Evolutionary conservation across 345 rosid genomes (phyloP).

Genomic region (Euphorbia peplus): DNA sequence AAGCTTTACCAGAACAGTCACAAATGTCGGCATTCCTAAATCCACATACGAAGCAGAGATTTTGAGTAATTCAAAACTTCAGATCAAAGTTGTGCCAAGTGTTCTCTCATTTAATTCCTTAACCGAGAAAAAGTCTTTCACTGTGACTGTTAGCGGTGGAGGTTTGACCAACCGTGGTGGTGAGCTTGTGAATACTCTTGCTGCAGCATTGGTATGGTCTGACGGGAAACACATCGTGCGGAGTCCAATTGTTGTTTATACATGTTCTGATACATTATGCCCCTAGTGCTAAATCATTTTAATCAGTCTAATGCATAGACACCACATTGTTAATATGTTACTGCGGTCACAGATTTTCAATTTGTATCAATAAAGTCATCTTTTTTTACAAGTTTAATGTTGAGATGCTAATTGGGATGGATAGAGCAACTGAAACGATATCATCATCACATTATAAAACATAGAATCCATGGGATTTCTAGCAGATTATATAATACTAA

Average conservation of each 20-base stretch:
- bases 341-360: too few relatives aligned
- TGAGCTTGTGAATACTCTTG: background rate
- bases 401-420: too few relatives aligned
- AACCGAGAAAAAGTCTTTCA: background rate
- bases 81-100: background rate
- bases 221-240: background rate
- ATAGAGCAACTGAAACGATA: too few relatives aligned
- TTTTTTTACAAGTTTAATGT: too few relatives aligned
- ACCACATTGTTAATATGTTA: too few relatives aligned
- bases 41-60: conserved; percentile 3
- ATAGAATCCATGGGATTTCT: too few relatives aligned
- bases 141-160: background rate
- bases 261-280: background rate
- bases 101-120: background rate
- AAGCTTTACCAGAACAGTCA: conserved; percentile 33
- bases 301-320: too few relatives aligned
- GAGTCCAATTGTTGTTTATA: conserved; percentile 3
- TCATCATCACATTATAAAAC: too few relatives aligned
- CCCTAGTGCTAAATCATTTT: background rate
- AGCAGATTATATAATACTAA: too few relatives aligned
- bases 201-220: conserved; percentile 3
- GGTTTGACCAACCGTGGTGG: background rate
- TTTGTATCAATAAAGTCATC: background rate
- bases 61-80: background rate
- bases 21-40: conserved; percentile 10